Conservation (phyloP, 805 yeast species). For the Candida nonsorbophila region DNA sequence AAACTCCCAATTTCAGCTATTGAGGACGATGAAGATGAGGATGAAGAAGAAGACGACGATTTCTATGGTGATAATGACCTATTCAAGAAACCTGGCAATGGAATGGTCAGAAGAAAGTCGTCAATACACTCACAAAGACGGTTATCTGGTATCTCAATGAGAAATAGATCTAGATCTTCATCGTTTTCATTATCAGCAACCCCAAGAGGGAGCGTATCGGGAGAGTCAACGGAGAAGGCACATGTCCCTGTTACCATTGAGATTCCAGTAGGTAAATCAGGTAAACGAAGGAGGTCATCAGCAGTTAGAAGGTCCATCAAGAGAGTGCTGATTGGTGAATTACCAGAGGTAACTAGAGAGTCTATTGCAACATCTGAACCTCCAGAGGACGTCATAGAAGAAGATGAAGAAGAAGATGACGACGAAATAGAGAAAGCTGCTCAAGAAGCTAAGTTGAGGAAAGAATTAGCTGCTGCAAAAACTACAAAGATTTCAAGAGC, state of each 20-base stretch:
- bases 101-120: slow-evolving; percentile 21
- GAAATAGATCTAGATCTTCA: slow-evolving; percentile 18
- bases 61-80: slow-evolving; percentile 21
- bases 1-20: slow-evolving; percentile 1
- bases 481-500: background rate
- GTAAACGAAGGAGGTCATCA: slow-evolving; percentile 25
- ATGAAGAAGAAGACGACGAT: slow-evolving; percentile 8
- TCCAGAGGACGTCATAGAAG: slow-evolving; percentile 3
- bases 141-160: slow-evolving; percentile 27
- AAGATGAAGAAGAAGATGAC: slow-evolving; percentile 1
- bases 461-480: slow-evolving; percentile 6
- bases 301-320: slow-evolving; percentile 7
- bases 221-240: slow-evolving; percentile 3
- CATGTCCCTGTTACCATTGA: slow-evolving; percentile 30
- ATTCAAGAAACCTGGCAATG: slow-evolving; percentile 22
- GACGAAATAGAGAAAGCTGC: slow-evolving; percentile 1
- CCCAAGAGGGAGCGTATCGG: slow-evolving; percentile 8
- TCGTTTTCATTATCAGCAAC: slow-evolving; percentile 20
- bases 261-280: slow-evolving; percentile 28
- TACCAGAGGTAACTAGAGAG: slow-evolving; percentile 4
- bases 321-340: slow-evolving; percentile 11
- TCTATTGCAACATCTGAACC: slow-evolving; percentile 2
- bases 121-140: slow-evolving; percentile 28
- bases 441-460: slow-evolving; percentile 6
- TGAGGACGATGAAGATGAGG: slow-evolving; percentile 4